Base-by-base conservation (phyloP, 2,329 filamentous ascomycete species). In the Celoporthe dispersa region DNA sequence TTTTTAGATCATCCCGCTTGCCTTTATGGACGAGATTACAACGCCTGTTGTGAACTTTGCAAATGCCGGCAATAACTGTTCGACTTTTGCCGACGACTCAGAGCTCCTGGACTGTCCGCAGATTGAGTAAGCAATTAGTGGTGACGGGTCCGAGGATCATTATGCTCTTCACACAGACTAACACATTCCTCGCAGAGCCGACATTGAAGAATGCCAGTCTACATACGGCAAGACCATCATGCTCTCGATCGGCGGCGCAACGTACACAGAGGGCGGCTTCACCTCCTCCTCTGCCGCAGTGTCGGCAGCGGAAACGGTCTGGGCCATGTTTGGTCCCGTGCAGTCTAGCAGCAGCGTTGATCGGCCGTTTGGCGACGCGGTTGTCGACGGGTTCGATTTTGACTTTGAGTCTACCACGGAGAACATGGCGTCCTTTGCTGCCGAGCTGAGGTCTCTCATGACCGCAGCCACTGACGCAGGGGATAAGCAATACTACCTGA, bases 381-480 rank as follows among this genome's bases (percentile, higher is more conserved):
- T 87, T 4, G 81, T 94, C 57, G 91, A 94, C 77, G 92, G 92
- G 5, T 93, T 94, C 78, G 92, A 94, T 79, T 88, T 94, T 73
- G 92, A 94, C 78, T 90, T 94, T 72, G 91, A 94, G 80, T 83
- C 86, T 5, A 78, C 79, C 2, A 85, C 86, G 19, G 79, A 79
- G 63, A 90, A 92, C 80, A 88, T 91, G 80, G 83, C 82, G 0
- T 80, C 86, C 1, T 92, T 93, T 74, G 90, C 85, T 1, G 81
- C 83, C 51, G 81, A 85, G 67, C 84, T 93, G 12, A 87, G 89
- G 39, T 74, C 77, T 22, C 78, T 84, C 44, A 90, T 90, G 83
- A 82, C 88, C 73, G 80, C 80, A 28, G 84, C 86, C 59, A 79
- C 75, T 0, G 81, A 79, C 31, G 83, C 84, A 33, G 79, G 75